Conservation (phyloP, 192 early-diverging fungal species). For the Linnemannia schmuckeri region DNA sequence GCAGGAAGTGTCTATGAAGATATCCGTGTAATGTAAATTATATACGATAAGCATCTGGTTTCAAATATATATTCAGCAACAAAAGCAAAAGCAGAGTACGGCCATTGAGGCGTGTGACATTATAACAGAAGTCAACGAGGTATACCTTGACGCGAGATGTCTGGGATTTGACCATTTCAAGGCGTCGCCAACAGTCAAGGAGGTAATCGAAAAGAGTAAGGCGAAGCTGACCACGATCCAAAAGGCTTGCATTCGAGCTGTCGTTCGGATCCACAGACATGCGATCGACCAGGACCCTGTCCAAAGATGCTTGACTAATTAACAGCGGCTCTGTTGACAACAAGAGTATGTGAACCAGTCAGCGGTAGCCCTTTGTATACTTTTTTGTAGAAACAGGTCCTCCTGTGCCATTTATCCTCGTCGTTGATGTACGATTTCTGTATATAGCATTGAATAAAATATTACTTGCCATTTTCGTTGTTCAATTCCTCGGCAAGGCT, state of each 20-base stretch:
- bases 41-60: conserved; percentile 3
- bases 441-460: not conserved
- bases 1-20: conserved; percentile 65
- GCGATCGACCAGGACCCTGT: conserved; percentile 79
- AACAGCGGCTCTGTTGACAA: conserved; percentile 57
- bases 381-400: not conserved
- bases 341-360: conserved; percentile 15
- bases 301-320: conserved; percentile 62
- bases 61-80: conserved; percentile 15
- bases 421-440: not conserved
- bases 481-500: conserved; percentile 36
- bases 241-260: conserved; percentile 39
- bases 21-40: not conserved
- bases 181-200: conserved; percentile 70
- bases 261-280: conserved; percentile 72
- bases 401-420: not conserved
- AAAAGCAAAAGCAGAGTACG: not conserved
- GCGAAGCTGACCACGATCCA: conserved; percentile 48
- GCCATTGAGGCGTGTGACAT: not conserved
- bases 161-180: conserved; percentile 67
- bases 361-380: not conserved
- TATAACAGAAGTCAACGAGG: not conserved
- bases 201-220: conserved; percentile 73
- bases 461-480: conserved; percentile 28
- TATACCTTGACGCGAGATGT: conserved; percentile 64